Conservation (phyloP, 2,329 filamentous ascomycete species). For the Ophidiomyces ophidiicola region DNA sequence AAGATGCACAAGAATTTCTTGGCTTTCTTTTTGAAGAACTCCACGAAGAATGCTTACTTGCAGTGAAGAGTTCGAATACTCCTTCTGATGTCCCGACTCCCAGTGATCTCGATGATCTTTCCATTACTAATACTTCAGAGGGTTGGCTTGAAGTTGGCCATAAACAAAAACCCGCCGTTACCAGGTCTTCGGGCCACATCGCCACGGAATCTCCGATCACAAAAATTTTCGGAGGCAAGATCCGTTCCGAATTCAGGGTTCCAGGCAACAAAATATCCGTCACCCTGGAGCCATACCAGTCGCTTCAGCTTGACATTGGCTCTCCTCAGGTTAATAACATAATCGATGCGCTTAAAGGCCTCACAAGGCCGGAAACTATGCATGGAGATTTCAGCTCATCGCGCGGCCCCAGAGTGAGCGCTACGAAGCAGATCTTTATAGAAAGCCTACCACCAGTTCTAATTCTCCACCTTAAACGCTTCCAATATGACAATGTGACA, state of each 20-base stretch:
- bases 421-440: slow-evolving; percentile 90
- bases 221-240: slow-evolving; percentile 84
- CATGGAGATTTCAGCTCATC: slow-evolving; percentile 74
- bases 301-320: slow-evolving; percentile 87
- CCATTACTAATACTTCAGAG: slow-evolving; percentile 34
- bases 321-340: slow-evolving; percentile 79
- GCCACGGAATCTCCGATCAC: slow-evolving; percentile 69
- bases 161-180: slow-evolving; percentile 77
- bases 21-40: slow-evolving; percentile 85
- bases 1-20: slow-evolving; percentile 94
- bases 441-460: slow-evolving; percentile 82
- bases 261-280: slow-evolving; percentile 81
- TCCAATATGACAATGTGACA: slow-evolving; percentile 80
- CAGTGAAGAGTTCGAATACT: slow-evolving; percentile 48
- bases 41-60: slow-evolving; percentile 77
- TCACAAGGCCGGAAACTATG: slow-evolving; percentile 73
- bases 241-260: slow-evolving; percentile 79
- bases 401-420: slow-evolving; percentile 61
- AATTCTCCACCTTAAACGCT: slow-evolving; percentile 90
- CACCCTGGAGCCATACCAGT: slow-evolving; percentile 85
- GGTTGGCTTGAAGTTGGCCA: slow-evolving; percentile 94
- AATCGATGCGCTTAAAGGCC: slow-evolving; percentile 70
- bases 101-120: slow-evolving; percentile 30
- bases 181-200: slow-evolving; percentile 67
- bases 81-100: slow-evolving; percentile 37